phyloP scores from a whole-genome alignment of 441 rosid genomes.

The Euphorbia celastroides region DNA sequence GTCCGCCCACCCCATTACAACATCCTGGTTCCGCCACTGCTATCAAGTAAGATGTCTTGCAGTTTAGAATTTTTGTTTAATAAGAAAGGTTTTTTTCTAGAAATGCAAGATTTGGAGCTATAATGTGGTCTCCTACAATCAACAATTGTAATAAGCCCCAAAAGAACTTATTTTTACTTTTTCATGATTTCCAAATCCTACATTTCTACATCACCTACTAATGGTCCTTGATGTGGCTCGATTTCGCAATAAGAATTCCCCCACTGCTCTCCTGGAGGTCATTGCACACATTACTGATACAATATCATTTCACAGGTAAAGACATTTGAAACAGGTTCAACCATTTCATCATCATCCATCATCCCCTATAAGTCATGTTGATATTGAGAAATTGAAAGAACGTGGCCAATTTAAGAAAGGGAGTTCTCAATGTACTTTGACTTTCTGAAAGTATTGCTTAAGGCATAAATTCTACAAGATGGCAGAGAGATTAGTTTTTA shows the following conservation, averaged over 20 bases:
- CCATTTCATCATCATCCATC: conserved; percentile 24
- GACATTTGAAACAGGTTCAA: conserved; percentile 37
- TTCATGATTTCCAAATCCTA: too few relatives aligned
- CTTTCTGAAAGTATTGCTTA: not conserved
- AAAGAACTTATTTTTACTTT: too few relatives aligned
- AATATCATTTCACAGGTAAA: conserved; percentile 37
- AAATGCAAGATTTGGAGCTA: too few relatives aligned
- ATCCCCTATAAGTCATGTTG: conserved; percentile 48
- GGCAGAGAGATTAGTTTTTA: not conserved
- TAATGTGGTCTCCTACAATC: too few relatives aligned
- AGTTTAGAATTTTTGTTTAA: too few relatives aligned
- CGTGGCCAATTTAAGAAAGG: conserved; percentile 71
- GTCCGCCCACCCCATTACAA: too few relatives aligned
- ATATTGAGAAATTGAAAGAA: conserved; percentile 63
- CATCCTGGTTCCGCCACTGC: too few relatives aligned
- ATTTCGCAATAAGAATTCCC: conserved; percentile 50
- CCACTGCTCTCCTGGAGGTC: conserved; percentile 59
- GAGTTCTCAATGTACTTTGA: conserved; percentile 15
- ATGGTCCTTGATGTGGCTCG: conserved; percentile 63
- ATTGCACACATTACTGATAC: conserved; percentile 18
- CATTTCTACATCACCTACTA: too few relatives aligned
- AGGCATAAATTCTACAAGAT: not conserved
- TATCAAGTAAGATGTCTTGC: too few relatives aligned
- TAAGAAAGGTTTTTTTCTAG: too few relatives aligned
- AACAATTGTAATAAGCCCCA: too few relatives aligned